phyloP scores from a whole-genome alignment of 1,139 yeast species.

The Saccharomyces hybrid region DNA sequence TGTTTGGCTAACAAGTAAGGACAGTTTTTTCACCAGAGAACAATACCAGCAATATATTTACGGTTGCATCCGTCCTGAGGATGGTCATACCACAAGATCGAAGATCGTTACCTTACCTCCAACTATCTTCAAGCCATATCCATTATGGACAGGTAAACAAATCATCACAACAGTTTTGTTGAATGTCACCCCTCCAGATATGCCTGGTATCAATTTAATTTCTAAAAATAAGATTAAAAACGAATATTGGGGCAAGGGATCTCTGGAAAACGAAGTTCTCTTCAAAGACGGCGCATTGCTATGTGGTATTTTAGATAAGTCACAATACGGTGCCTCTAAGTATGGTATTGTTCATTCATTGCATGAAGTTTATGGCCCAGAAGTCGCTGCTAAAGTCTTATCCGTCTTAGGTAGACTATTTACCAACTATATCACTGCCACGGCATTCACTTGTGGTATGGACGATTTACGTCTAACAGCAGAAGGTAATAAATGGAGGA shows the following conservation, averaged over 20 bases:
- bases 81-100: constrained; percentile 80
- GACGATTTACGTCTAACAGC: constrained; percentile 89
- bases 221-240: constrained; percentile 86
- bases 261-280: constrained; percentile 77
- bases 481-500: constrained; percentile 88
- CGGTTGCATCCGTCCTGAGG: constrained; percentile 94
- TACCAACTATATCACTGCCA: constrained; percentile 86
- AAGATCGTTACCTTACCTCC: constrained; percentile 83
- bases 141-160: constrained; percentile 99
- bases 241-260: constrained; percentile 88
- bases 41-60: constrained; percentile 89
- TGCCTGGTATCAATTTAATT: constrained; percentile 82
- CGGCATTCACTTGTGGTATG: constrained; percentile 99
- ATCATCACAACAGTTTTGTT: constrained; percentile 81
- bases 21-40: constrained; percentile 83
- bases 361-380: constrained; percentile 92
- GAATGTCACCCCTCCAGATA: constrained; percentile 76
- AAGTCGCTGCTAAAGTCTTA: constrained; percentile 80
- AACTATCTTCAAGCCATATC: constrained; percentile 75
- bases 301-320: constrained; percentile 91
- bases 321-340: constrained; percentile 97
- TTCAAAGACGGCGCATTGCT: constrained; percentile 81
- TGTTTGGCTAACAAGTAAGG: constrained; percentile 94
- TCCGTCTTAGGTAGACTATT: constrained; percentile 90
- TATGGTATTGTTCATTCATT: constrained; percentile 95